Evolutionary conservation across 23 red algal genomes (phyloP), one percentile per base, ranked within the genome.

Genomic region (Gracilaria domingensis): DNA sequence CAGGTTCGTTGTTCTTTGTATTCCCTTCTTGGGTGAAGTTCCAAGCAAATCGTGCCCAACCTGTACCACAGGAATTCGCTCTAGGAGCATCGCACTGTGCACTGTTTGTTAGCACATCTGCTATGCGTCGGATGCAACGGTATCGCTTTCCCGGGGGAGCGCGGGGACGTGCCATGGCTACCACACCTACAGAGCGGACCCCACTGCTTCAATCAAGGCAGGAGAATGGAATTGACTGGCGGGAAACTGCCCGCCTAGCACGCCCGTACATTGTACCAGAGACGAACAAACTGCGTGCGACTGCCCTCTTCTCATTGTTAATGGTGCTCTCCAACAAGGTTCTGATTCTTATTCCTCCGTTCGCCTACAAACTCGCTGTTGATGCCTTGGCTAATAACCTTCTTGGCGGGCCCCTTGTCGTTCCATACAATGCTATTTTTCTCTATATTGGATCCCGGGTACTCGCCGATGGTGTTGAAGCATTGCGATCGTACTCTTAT

Each of bases 351-450:
- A 35, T 92, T 26, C 72, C 86, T 16, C 95, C 95, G 1, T 89
- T 80, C 37, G 85, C 87, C 30, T 91, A 85, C 55, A 90, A 91
- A 39, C 58, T 88, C 36, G 95, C 95, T 14, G 95, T 96, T 24
- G 95, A 96, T 45, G 69, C 57, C 21, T 64, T 94, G 21, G 77
- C 55, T 26, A 71, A 48, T 55, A 73, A 84, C 40, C 51, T 87
- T 5, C 12, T 74, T 24, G 62, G 37, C 21, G 90, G 79, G 34
- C 72, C 36, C 25, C 50, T 64, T 30, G 64, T 85, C 0, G 62
- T 92, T 66, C 67, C 69, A 12, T 88, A 82, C 54, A 32, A 23
- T 28, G 88, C 90, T 26, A 57, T 96, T 33, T 47, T 84, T 45
- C 39, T 70, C 13, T 96, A 72, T 45, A 61, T 96, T 26, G 66